A percentile compares a stretch with the other conserved stretches of the same genome.
These are phyloP conservation scores for Piedraia hortae DNA, from an alignment of 2,329 filamentous ascomycete species.

Conservation along the genomic window DNA sequence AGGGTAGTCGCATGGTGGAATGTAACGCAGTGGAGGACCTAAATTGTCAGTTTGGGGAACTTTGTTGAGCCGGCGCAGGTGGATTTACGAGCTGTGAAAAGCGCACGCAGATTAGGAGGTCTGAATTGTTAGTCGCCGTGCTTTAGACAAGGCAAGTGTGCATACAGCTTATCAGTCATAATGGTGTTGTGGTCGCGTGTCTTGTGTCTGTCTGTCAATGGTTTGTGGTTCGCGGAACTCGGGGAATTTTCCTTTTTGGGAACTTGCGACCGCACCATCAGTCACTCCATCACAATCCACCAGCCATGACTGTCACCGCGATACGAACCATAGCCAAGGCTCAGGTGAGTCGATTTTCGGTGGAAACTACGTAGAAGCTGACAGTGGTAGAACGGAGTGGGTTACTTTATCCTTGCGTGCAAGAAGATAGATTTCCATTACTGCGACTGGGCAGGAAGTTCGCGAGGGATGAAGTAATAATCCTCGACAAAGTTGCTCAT, in stretches of 20 bases:
- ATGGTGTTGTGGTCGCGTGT: slow-evolving; percentile 9
- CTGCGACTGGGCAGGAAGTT: slow-evolving; percentile 88
- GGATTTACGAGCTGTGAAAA: slow-evolving; percentile 93
- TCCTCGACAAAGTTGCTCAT: too few relatives aligned
- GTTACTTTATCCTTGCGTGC: slow-evolving; percentile 92
- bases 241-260: too few relatives aligned
- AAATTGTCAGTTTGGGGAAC: too few relatives aligned
- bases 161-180: slow-evolving; percentile 95
- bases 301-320: slow-evolving; percentile 23
- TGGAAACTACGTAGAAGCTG: slow-evolving; percentile 1
- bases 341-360: slow-evolving; percentile 19
- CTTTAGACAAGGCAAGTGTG: too few relatives aligned
- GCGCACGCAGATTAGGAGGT: slow-evolving; percentile 72
- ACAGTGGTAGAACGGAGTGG: slow-evolving; percentile 56
- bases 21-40: too few relatives aligned
- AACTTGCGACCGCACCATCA: too few relatives aligned
- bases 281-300: too few relatives aligned
- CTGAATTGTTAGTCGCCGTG: too few relatives aligned
- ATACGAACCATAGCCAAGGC: slow-evolving; percentile 27
- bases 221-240: too few relatives aligned
- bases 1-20: slow-evolving; percentile 54
- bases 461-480: slow-evolving; percentile 83
- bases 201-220: too few relatives aligned
- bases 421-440: slow-evolving; percentile 89
- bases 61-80: too few relatives aligned